Evolutionary conservation across 768 basidiomycete genomes (phyloP), one percentile per base, ranked within the genome.

Genomic region (Cystofilobasidium macerans): DNA sequence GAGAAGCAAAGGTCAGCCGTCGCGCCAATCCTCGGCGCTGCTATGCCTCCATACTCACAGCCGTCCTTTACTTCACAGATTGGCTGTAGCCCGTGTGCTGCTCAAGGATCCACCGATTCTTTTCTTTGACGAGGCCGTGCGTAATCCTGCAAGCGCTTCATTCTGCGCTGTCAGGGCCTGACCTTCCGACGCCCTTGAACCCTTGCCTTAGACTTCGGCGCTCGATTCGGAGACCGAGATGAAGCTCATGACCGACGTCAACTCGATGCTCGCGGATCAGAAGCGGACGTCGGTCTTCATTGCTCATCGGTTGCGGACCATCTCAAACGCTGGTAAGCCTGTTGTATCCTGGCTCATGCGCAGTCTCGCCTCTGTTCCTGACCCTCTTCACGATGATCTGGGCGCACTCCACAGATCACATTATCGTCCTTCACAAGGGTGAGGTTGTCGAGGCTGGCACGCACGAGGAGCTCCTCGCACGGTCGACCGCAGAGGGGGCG

Each of bases 51-150:
- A 13, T 42, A 2, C 24, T 62, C 47, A n/a, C n/a, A n/a, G n/a
- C n/a, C n/a, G n/a, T n/a, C n/a, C n/a, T n/a, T n/a, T n/a, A n/a
- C n/a, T 26, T 40, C 24, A 0, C 54, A 67, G 65, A 59, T 77
- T 99, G 71, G 95, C 95, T 3, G 89, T 99, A 22, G 95, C 95
- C 28, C 80, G 95, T 30, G 85, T 93, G 38, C 76, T 99, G 71
- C 77, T 98, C 57, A 97, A 98, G 78, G 87, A 99, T 75, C 93
- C 95, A 0, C 86, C 87, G 16, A 97, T 98, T 71, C 72, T 98
- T 71, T 97, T 98, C 79, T 99, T 99, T 72, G 95, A 99, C 72
- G 95, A 99, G 77, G 95, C 95, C 45, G 92, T 92, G 71, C 73
- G 89, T 62, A 20, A 38, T 16, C 8, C 8, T 20, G n/a, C n/a